These are phyloP conservation scores for Garcia nutans DNA, from an alignment of 345 rosid genomes.

Conservation along the genomic window DNA sequence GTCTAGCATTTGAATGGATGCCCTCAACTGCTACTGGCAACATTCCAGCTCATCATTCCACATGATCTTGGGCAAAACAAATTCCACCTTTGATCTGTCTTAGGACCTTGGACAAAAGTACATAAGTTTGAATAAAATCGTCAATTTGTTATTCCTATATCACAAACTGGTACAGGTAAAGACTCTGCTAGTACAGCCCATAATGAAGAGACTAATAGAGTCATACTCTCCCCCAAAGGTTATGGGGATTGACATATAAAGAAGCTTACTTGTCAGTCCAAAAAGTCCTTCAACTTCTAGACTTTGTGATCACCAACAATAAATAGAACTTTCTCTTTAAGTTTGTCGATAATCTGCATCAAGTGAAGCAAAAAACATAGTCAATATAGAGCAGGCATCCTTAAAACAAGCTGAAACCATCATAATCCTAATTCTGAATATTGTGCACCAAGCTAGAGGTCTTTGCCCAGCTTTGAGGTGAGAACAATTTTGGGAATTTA, in stretches of 20 bases:
- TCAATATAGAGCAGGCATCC: constrained; percentile 4
- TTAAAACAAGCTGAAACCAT: constrained; percentile 9
- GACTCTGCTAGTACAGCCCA: neutral
- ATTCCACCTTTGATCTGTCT: neutral
- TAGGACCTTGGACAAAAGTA: neutral
- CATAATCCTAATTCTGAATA: constrained; percentile 2
- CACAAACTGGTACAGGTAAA: neutral
- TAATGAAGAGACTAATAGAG: neutral
- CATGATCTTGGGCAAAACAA: neutral
- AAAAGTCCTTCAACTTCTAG: constrained; percentile 18
- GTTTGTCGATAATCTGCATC: constrained; percentile 53
- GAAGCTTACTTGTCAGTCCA: constrained; percentile 24
- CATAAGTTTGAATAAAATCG: neutral
- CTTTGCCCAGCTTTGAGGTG: constrained; percentile 84
- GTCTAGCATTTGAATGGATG: neutral
- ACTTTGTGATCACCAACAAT: constrained; percentile 43
- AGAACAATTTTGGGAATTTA: constrained; percentile 45
- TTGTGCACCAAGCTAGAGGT: constrained; percentile 49
- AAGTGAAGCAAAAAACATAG: constrained; percentile 11
- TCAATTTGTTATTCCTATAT: neutral
- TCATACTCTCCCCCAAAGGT: neutral
- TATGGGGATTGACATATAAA: neutral
- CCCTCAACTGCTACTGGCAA: neutral
- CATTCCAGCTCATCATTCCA: neutral
- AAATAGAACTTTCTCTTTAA: constrained; percentile 53